Conservation (phyloP, 495 filamentous ascomycete species). For the Aspergillus baeticus region DNA sequence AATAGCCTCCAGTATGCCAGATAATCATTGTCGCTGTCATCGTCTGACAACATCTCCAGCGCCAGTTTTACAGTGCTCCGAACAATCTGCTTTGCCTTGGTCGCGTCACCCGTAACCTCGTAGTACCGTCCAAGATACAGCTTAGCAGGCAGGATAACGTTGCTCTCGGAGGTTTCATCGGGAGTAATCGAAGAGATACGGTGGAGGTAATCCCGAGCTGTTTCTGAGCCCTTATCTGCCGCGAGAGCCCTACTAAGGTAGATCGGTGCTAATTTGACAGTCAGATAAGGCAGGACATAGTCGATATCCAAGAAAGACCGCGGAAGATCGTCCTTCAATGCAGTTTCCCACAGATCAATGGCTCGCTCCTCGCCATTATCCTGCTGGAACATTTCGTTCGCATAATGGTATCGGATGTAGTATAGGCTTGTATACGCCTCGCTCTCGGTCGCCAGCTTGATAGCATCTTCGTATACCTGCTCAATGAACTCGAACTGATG, state of each 20-base stretch:
- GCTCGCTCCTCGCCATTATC: slow-evolving; percentile 17
- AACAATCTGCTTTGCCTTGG: slow-evolving; percentile 26
- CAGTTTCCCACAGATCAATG: slow-evolving; percentile 18
- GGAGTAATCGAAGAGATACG: slow-evolving; percentile 17
- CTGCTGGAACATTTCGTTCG: slow-evolving; percentile 18
- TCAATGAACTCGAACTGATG: slow-evolving; percentile 30
- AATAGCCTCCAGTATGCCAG: slow-evolving; percentile 32
- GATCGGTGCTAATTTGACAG: slow-evolving; percentile 18
- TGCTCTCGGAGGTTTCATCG: slow-evolving; percentile 15
- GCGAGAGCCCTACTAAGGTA: slow-evolving; percentile 17
- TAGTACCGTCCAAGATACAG: slow-evolving; percentile 28
- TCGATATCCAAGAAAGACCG: slow-evolving; percentile 15
- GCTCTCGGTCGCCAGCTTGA: slow-evolving; percentile 19
- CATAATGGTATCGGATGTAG: slow-evolving; percentile 22
- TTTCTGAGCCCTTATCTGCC: slow-evolving; percentile 12
- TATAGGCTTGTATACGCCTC: slow-evolving; percentile 16
- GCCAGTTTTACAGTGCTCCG: slow-evolving; percentile 30
- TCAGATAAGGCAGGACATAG: slow-evolving; percentile 16
- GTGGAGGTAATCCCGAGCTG: slow-evolving; percentile 7
- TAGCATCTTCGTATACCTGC: slow-evolving; percentile 28
- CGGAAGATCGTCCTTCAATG: slow-evolving; percentile 20
- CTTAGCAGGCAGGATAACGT: slow-evolving; percentile 19
- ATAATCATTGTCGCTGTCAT: slow-evolving; percentile 42
- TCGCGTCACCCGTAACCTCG: slow-evolving; percentile 24
- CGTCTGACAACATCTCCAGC: slow-evolving; percentile 43